Evolutionary conservation across 352 stramenopile species (phyloP), one percentile per base, ranked within the genome.

Genomic region (Pythium biforme): DNA sequence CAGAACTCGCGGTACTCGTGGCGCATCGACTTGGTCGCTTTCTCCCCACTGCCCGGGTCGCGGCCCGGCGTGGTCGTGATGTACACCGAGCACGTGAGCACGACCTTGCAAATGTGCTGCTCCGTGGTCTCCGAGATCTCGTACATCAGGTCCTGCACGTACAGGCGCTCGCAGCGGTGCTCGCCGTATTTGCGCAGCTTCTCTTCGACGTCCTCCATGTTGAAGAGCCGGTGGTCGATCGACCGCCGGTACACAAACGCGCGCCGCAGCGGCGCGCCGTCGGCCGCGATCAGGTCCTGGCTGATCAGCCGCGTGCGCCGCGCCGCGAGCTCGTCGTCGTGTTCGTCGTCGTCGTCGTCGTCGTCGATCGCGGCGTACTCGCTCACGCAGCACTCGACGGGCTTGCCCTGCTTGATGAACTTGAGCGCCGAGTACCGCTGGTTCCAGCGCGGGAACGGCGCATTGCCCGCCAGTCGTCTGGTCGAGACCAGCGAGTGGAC

Each of bases 171-270:
- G 37, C 73, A 79, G 2, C 34, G 9, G 34, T n/a, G 39, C 23
- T 77, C 72, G 54, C 75, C 73, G 41, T 75, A 75, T 54, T 87
- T 73, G 37, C 58, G 39, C 68, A 90, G 51, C 62, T 72, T 62
- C 43, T 79, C 63, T 55, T 86, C 63, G 70, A 76, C 73, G 39
- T 68, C 68, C 17, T 70, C 63, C 55, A 73, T 73, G 50, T 72
- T 72, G 47, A 73, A 84, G 4, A 87, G 58, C 17, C 70, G 59
- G 37, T 83, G 75, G 37, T 88, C 82, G n/a, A 90, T 72, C 6
- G 81, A 92, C 45, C 83, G 77, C 1, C 83, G 79, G 66, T 92
- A 92, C 45, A 92, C 73, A 60, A 86, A 90, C 14, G 75, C 83
- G n/a, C 75, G 74, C 1, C 69, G 63, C 37, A 69, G 54, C 12